Evolutionary conservation across 2,329 filamentous ascomycete species (phyloP).

Genomic region (Colletotrichum cereale): DNA sequence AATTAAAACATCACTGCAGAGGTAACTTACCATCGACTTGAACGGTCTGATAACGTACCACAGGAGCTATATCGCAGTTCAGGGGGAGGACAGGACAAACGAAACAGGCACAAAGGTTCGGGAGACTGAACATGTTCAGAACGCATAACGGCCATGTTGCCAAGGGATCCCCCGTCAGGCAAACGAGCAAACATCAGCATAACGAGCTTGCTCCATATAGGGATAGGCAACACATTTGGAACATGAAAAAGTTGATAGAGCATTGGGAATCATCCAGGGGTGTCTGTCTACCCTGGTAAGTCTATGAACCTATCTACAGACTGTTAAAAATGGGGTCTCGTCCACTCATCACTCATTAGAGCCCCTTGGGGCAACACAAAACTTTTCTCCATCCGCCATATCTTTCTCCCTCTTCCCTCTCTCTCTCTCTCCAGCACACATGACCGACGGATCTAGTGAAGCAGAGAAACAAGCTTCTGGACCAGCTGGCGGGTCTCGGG

Average conservation of each 20-base stretch:
- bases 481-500: conserved; percentile 77
- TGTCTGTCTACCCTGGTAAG: conserved; percentile 32
- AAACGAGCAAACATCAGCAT: neutral
- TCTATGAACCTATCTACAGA: conserved; percentile 40
- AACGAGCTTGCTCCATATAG: too few relatives aligned
- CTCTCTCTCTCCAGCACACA: neutral
- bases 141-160: neutral
- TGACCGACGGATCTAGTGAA: conserved; percentile 42
- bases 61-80: too few relatives aligned
- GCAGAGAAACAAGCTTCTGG: conserved; percentile 69
- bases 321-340: conserved; percentile 38
- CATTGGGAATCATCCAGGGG: conserved; percentile 40
- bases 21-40: too few relatives aligned
- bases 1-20: too few relatives aligned
- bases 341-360: conserved; percentile 41
- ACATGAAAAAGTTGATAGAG: conserved; percentile 30
- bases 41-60: too few relatives aligned
- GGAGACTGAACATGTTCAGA: neutral
- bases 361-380: conserved; percentile 27
- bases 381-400: conserved; percentile 6
- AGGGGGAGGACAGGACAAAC: too few relatives aligned
- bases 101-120: neutral
- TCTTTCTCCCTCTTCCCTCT: neutral
- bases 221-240: neutral
- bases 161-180: neutral